Evolutionary conservation across 2,329 filamentous ascomycete species (phyloP).

Genomic region (Ophiocordyceps camponoti-saundersi): DNA sequence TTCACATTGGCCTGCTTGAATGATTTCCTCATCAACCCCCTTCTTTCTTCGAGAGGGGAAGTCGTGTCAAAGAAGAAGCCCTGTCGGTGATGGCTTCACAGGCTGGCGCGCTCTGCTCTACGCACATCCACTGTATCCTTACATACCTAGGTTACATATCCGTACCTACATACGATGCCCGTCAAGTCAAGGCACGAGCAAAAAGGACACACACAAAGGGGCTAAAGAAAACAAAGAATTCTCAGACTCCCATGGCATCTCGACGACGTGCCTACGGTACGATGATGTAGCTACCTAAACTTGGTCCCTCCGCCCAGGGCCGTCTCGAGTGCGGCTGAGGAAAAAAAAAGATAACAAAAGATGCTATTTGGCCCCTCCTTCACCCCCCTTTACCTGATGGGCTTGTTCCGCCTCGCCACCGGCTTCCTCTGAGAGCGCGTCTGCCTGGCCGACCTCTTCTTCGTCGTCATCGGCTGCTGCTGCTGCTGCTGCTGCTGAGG

Average conservation of each 20-base stretch:
- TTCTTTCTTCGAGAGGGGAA: too few species aligned
- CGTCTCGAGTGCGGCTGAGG: background rate
- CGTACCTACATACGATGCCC: too few species aligned
- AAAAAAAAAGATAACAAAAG: background rate
- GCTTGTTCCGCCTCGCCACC: background rate
- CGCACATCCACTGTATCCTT: too few species aligned
- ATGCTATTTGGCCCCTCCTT: background rate
- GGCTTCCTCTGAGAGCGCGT: background rate
- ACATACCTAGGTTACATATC: too few species aligned
- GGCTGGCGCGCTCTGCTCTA: too few species aligned
- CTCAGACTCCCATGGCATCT: slow-evolving; percentile 1
- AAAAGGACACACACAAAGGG: background rate
- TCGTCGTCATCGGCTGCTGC: too few species aligned
- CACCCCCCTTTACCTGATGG: background rate
- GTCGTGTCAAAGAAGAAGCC: too few species aligned
- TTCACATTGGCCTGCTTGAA: too few species aligned
- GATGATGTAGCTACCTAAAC: slow-evolving; percentile 2
- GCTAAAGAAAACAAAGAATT: background rate
- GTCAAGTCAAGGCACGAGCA: background rate
- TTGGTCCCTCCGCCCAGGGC: background rate
- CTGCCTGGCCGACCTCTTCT: background rate
- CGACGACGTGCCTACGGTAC: background rate
- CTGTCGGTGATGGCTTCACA: too few species aligned
- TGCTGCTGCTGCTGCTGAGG: too few species aligned
- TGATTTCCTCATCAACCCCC: too few species aligned